phyloP scores from a whole-genome alignment of 129 eudicot genomes.

The Flaveria trinervia region DNA sequence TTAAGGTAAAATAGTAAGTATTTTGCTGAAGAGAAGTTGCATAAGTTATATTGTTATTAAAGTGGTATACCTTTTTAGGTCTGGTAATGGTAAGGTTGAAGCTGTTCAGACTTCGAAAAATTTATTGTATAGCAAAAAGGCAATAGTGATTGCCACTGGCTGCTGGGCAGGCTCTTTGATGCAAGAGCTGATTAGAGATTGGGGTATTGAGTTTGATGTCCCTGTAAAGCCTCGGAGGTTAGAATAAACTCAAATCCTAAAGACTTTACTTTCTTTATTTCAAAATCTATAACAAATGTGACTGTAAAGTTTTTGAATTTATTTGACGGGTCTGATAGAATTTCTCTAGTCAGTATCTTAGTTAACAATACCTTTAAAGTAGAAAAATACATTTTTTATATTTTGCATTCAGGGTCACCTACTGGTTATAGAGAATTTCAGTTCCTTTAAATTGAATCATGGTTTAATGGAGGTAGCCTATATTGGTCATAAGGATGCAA shows the following conservation, averaged over 20 bases:
- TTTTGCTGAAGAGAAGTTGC: conserved; percentile 3
- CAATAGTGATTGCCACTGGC: conserved; percentile 82
- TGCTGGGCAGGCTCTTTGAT: conserved; percentile 92
- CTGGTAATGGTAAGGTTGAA: conserved; percentile 63
- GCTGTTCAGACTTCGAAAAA: conserved; percentile 79
- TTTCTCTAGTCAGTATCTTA: neutral
- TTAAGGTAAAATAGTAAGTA: conserved; percentile 49
- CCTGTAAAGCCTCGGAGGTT: conserved; percentile 97
- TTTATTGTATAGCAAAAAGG: conserved; percentile 61
- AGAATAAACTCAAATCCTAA: conserved; percentile 1
- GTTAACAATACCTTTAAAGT: neutral
- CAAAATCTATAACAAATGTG: neutral
- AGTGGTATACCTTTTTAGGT: conserved; percentile 44
- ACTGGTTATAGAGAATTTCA: conserved; percentile 73
- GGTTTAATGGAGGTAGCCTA: conserved; percentile 96
- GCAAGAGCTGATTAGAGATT: conserved; percentile 49
- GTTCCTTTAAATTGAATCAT: conserved; percentile 63
- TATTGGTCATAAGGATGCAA: conserved; percentile 59
- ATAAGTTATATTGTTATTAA: neutral
- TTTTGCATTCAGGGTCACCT: conserved; percentile 69
- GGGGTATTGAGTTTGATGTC: conserved; percentile 45
- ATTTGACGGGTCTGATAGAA: neutral
- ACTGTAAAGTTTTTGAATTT: neutral
- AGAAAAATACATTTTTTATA: conserved; percentile 1
- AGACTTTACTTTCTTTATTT: neutral